Percentiles rank a stretch among this genome's conserved stretches.
phyloP scores from a whole-genome alignment of 2,329 filamentous ascomycete genomes.

The Pseudomassariella vexata region DNA sequence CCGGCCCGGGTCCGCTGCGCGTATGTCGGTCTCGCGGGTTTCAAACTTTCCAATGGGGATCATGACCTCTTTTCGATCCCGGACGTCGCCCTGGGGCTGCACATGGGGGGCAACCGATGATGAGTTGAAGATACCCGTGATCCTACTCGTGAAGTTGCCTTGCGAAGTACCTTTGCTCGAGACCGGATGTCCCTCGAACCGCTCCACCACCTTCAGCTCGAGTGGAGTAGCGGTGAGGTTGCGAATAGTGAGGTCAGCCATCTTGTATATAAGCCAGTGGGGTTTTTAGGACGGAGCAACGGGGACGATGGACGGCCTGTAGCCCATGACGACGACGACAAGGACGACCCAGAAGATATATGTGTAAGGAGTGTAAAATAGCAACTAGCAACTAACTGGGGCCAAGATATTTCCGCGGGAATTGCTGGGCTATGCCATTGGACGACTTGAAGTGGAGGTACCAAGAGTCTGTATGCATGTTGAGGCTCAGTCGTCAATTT shows the following conservation, averaged over 20 bases:
- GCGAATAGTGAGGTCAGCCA: conserved; percentile 64
- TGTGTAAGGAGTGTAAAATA: too few species aligned
- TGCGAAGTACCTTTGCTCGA: conserved; percentile 36
- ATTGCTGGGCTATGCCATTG: too few species aligned
- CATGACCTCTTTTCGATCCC: conserved; percentile 55
- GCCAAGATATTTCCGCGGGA: too few species aligned
- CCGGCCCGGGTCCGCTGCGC: conserved; percentile 48
- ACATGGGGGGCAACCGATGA: conserved; percentile 25
- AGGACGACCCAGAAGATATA: too few species aligned
- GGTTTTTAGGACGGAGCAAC: too few species aligned
- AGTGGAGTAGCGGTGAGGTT: conserved; percentile 75
- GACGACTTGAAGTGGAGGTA: too few species aligned
- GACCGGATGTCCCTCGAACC: conserved; percentile 54
- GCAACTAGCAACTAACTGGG: too few species aligned
- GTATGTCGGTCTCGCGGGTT: conserved; percentile 56
- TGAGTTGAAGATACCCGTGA: conserved; percentile 39
- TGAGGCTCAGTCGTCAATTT: too few species aligned
- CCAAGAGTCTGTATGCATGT: too few species aligned
- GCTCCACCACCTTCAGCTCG: conserved; percentile 66
- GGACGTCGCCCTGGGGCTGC: conserved; percentile 51
- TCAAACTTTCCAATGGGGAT: conserved; percentile 65
- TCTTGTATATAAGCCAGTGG: too few species aligned
- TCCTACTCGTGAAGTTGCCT: conserved; percentile 36
- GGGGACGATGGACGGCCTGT: too few species aligned
- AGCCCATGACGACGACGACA: too few species aligned